Base-by-base conservation (phyloP, 495 filamentous ascomycete species). In the Neurospora sp. region DNA sequence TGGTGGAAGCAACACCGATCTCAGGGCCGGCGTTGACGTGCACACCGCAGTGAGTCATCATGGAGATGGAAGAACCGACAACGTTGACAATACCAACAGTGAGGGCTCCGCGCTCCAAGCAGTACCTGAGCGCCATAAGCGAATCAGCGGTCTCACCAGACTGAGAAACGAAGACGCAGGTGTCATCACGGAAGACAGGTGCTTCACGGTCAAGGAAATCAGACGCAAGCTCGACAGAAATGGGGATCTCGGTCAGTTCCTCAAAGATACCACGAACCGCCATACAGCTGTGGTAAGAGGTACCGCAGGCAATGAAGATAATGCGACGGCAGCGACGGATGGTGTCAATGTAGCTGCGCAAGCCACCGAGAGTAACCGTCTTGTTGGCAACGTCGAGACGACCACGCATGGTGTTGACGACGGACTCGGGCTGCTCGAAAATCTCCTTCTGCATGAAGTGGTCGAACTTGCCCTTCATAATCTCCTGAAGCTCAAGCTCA, bases 361-460 rank as follows among this genome's bases (percentile, higher is more conserved):
- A 87, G 71, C 96, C 96, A 86, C 96, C 96, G 41, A 99, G 90
- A 5, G 95, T 99, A 70, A 99, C 95, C 71, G 88, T 90, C 88
- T 96, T 96, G 85, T 98, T 95, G 73, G 88, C 91, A 71, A 92
- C 88, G 81, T 99, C 96, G 76, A 99, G 86, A 83, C 96, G 96
- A 82, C 96, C 96, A 89, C 96, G 92, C 96, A 99, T 99, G 60
- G 96, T 98, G 87, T 99, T 99, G 85, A 99, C 91, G 74, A 99
- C 93, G 6, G 96, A 99, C 85, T 99, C 96, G 73, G 96, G 96
- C 85, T 99, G 96, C 86, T 99, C 96, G 83, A 98, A 99, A 79
- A 99, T 99, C 82, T 99, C 96, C 88, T 99, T 99, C 82, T 99
- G 96, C 96, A 99, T 99, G 87, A 98, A 99, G 84, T 99, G 96